Base-by-base conservation (phyloP, 805 yeast species). In the Monosporozyma servazzii region DNA sequence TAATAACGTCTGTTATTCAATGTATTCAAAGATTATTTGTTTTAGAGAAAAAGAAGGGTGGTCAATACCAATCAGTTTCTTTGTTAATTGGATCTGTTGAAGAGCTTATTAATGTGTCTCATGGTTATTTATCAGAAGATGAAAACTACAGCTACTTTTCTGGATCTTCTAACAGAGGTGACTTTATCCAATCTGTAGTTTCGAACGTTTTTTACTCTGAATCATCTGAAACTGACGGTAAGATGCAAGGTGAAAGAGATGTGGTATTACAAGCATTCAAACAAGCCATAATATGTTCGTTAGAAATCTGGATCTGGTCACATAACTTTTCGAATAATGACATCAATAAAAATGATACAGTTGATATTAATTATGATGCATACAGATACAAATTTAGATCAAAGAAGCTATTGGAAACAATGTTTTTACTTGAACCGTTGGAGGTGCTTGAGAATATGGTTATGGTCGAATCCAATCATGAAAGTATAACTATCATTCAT, bases 371-470 rank as follows among this genome's bases (percentile, higher is more conserved):
- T 50, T 76, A 75, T 62, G 73, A 75, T 65, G 73, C 84, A 47
- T 61, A 81, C 54, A 77, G 82, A 60, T 71, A 87, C 62, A 88
- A 86, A 59, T 84, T 82, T 58, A 78, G 82, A 57, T 74, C 91
- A 0, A 80, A 86, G 47, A 79, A 75, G 54, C 62, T 88, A 11
- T 60, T 89, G 51, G 93, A 84, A 57, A 71, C 77, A 15, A 66
- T 86, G 46, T 83, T 82, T 66, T 72, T 73, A 2, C 59, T 86
- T 17, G 96, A 89, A 59, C 82, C 91, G 17, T 69, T 80, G 48
- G 91, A 88, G 59, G 80, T 83, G 0, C 67, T 88, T 51, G 95
- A 86, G 59, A 75, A 82, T 7, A 65, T 90, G 53, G 74, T 88
- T 17, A 63, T 64, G 17, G 59, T 67, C 10, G 67, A 66, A 20